Evolutionary conservation across 2,329 filamentous ascomycete genomes (phyloP).

Genomic region (Tolypocladium nubicola): DNA sequence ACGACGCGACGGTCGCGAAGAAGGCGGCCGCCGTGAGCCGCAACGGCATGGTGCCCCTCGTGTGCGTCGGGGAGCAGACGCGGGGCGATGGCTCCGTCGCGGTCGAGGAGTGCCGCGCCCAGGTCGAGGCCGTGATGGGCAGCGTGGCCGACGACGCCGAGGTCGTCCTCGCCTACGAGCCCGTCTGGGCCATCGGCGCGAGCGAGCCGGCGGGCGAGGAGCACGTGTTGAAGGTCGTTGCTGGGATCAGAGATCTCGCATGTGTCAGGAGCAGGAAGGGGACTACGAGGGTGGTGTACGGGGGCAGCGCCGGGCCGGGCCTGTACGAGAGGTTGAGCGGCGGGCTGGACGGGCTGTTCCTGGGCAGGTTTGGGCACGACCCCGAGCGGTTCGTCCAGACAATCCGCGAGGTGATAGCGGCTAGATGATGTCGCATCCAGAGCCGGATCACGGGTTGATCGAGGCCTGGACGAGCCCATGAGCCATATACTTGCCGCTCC

Average conservation of each 20-base stretch:
- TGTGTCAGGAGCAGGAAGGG: slow-evolving; percentile 41
- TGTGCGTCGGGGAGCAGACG: slow-evolving; percentile 69
- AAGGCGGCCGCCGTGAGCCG: slow-evolving; percentile 60
- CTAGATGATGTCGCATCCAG: slow-evolving; percentile 8
- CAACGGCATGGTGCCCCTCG: slow-evolving; percentile 64
- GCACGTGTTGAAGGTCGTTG: slow-evolving; percentile 62
- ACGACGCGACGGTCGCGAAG: slow-evolving; percentile 52
- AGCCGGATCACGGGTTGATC: neutral
- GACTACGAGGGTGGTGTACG: slow-evolving; percentile 63
- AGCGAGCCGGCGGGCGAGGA: slow-evolving; percentile 58
- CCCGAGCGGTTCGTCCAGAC: slow-evolving; percentile 61
- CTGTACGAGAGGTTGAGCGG: slow-evolving; percentile 57
- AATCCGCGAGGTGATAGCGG: slow-evolving; percentile 55
- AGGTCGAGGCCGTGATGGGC: slow-evolving; percentile 54
- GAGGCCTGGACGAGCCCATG: neutral
- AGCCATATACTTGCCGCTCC: neutral
- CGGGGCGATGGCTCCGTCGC: slow-evolving; percentile 42
- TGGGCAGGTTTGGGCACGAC: slow-evolving; percentile 75
- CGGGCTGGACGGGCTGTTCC: slow-evolving; percentile 68
- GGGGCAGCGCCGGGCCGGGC: slow-evolving; percentile 73
- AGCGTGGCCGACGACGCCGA: slow-evolving; percentile 52
- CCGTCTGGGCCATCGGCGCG: slow-evolving; percentile 81
- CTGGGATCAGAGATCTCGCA: slow-evolving; percentile 46
- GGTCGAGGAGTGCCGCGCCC: slow-evolving; percentile 52
- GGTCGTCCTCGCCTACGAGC: slow-evolving; percentile 75